A percentile compares a stretch with the other conserved stretches of the same genome.
Evolutionary conservation across 2,329 filamentous ascomycete species (phyloP).

Genomic region (Monilinia fructigena): DNA sequence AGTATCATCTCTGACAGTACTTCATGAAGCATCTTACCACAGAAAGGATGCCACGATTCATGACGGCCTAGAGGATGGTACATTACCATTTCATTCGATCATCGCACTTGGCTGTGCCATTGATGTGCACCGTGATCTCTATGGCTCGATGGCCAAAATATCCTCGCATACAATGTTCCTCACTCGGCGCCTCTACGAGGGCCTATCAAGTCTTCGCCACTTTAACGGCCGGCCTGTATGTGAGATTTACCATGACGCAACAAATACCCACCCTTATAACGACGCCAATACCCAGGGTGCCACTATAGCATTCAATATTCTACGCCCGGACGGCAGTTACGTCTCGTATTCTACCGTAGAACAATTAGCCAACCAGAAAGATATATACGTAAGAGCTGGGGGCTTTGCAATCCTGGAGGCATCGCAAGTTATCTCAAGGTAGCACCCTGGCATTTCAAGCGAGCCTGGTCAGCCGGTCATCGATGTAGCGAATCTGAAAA

Average conservation of each 20-base stretch:
- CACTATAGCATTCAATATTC: slow-evolving; percentile 79
- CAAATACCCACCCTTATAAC: slow-evolving; percentile 37
- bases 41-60: slow-evolving; percentile 72
- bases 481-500: slow-evolving; percentile 83
- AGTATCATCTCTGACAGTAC: slow-evolving; percentile 78
- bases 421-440: slow-evolving; percentile 70
- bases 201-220: slow-evolving; percentile 62
- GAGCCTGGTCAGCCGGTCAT: slow-evolving; percentile 80
- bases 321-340: slow-evolving; percentile 67
- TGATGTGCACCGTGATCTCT: slow-evolving; percentile 65
- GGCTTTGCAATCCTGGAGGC: slow-evolving; percentile 87
- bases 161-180: slow-evolving; percentile 70
- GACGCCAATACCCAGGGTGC: slow-evolving; percentile 55
- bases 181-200: slow-evolving; percentile 54
- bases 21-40: slow-evolving; percentile 77
- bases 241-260: slow-evolving; percentile 37
- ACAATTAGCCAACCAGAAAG: slow-evolving; percentile 74
- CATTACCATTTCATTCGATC: slow-evolving; percentile 85
- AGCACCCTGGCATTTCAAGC: slow-evolving; percentile 75
- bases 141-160: slow-evolving; percentile 66
- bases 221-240: slow-evolving; percentile 51
- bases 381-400: slow-evolving; percentile 84
- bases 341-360: slow-evolving; percentile 79
- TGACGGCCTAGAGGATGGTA: slow-evolving; percentile 84
- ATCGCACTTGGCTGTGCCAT: slow-evolving; percentile 76